phyloP scores from a whole-genome alignment of 768 basidiomycete species.

The Trametes cubensis region DNA sequence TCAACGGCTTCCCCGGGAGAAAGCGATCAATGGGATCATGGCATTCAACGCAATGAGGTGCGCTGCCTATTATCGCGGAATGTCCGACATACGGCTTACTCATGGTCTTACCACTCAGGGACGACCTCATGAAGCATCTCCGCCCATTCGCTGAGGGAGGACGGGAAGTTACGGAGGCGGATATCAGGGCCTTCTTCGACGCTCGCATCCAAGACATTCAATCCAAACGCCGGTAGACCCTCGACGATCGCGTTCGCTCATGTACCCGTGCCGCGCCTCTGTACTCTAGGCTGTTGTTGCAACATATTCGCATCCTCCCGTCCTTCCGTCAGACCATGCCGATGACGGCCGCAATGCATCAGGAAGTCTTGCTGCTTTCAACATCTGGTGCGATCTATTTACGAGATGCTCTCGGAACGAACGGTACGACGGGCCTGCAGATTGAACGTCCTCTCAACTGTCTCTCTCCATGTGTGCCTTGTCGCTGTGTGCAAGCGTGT shows the following conservation, averaged over 20 bases:
- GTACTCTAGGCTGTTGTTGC: conserved; percentile 11
- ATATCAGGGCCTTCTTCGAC: conserved; percentile 46
- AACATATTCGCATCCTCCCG: not conserved
- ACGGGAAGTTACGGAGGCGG: conserved; percentile 71
- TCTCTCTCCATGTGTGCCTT: not conserved
- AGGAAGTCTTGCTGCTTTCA: not conserved
- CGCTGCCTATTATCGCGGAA: conserved; percentile 24
- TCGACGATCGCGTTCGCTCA: conserved; percentile 6
- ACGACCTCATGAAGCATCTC: conserved; percentile 69
- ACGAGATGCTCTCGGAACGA: not conserved
- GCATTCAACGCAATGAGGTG: conserved; percentile 86
- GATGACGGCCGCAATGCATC: not conserved
- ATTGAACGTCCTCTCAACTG: not conserved
- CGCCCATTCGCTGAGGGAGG: conserved; percentile 80
- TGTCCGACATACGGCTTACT: not conserved
- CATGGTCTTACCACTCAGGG: conserved; percentile 43
- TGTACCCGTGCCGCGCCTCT: conserved; percentile 8
- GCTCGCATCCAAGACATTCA: conserved; percentile 17
- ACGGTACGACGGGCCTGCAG: not conserved
- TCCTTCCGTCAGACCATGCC: not conserved
- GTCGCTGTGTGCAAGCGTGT: not conserved
- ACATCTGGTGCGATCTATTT: not conserved
- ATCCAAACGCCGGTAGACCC: conserved; percentile 11
- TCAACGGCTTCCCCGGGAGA: conserved; percentile 72
- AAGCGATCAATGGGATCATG: conserved; percentile 79